These are phyloP conservation scores for Aspergillus felis DNA, from an alignment of 2,329 filamentous ascomycete genomes.

Conservation along the genomic window DNA sequence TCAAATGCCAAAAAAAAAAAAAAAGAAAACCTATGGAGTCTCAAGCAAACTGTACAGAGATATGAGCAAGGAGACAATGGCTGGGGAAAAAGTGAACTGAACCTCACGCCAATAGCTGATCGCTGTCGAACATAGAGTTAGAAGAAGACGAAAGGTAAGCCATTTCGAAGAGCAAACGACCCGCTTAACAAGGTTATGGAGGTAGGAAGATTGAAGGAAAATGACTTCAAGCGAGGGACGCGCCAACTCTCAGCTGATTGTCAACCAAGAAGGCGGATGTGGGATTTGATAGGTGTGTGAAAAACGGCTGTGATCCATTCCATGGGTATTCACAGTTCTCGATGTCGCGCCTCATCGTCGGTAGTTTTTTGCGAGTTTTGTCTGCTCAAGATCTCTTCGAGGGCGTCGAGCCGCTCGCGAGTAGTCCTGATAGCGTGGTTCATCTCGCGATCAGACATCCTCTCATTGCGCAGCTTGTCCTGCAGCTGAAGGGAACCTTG, in stretches of 20 bases:
- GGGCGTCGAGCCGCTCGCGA: conserved; percentile 72
- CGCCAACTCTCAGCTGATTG: background rate
- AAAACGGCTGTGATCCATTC: background rate
- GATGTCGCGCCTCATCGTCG: conserved; percentile 14
- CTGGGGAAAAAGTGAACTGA: background rate
- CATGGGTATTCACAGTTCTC: conserved; percentile 19
- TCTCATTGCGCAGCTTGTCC: conserved; percentile 57
- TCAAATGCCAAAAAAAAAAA: background rate
- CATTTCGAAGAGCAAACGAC: background rate
- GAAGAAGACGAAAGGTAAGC: background rate
- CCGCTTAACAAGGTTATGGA: background rate
- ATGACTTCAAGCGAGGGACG: conserved; percentile 1
- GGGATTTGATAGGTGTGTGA: background rate
- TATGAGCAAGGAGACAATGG: conserved; percentile 3
- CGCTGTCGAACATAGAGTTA: background rate
- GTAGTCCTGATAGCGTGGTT: conserved; percentile 79
- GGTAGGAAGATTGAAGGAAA: background rate
- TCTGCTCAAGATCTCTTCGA: conserved; percentile 69
- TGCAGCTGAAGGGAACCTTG: conserved; percentile 29
- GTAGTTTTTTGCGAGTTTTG: conserved; percentile 40
- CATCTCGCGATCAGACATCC: conserved; percentile 70
- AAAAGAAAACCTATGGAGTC: conserved; percentile 2
- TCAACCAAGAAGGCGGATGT: background rate
- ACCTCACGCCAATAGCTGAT: background rate
- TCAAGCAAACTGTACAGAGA: background rate